phyloP scores from a whole-genome alignment of 1,284 basidiomycete genomes.

The Pseudozyma hubeiensis region DNA sequence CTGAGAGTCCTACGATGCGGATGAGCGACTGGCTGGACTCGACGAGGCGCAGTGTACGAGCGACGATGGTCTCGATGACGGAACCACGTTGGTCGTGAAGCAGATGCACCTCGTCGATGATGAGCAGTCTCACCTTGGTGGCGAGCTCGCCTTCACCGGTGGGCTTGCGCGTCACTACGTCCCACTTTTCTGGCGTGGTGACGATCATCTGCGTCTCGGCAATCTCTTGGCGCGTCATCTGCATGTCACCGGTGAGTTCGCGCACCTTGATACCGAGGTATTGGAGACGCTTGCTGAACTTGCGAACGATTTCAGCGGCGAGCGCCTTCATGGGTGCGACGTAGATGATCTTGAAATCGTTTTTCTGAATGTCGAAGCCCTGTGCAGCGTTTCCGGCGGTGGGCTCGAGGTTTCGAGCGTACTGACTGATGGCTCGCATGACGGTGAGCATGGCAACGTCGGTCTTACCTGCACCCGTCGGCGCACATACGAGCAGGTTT shows the following conservation, averaged over 20 bases:
- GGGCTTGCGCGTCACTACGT: conserved; percentile 97
- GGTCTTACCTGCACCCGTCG: conserved; percentile 82
- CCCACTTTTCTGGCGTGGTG: conserved; percentile 99
- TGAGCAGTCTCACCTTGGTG: conserved; percentile 85
- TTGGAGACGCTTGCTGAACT: conserved; percentile 86
- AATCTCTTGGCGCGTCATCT: conserved; percentile 92
- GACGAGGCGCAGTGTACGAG: conserved; percentile 90
- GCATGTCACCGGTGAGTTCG: conserved; percentile 99
- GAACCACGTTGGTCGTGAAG: conserved; percentile 98
- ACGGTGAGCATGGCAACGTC: conserved; percentile 97
- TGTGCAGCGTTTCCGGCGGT: conserved; percentile 70
- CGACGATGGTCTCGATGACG: conserved; percentile 98
- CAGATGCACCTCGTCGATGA: conserved; percentile 98
- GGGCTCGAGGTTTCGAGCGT: conserved; percentile 77
- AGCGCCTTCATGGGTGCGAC: conserved; percentile 99
- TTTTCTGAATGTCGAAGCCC: conserved; percentile 56
- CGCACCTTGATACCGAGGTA: conserved; percentile 90
- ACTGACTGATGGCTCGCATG: conserved; percentile 84
- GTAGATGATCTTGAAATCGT: conserved; percentile 92
- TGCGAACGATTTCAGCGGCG: conserved; percentile 93
- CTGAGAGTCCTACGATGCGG: conserved; percentile 97
- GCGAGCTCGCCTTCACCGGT: conserved; percentile 95
- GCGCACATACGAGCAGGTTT: conserved; percentile 83
- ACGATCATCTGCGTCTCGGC: conserved; percentile 97
- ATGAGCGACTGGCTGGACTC: conserved; percentile 97